These are phyloP conservation scores for Stephania cephalantha DNA, from an alignment of 164 flowering plant genomes.

Conservation along the genomic window DNA sequence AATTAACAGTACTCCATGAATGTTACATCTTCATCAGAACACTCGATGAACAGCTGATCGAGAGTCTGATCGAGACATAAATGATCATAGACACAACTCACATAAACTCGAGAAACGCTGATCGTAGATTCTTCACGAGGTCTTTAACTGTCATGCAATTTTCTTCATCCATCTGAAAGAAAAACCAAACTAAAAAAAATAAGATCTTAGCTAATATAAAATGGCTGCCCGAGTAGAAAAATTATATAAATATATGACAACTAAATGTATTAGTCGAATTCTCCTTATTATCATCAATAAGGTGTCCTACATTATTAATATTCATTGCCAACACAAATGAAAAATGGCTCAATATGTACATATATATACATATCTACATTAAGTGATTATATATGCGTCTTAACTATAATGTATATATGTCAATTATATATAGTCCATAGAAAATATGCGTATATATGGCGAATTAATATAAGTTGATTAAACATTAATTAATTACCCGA, in stretches of 20 bases:
- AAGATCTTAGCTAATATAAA: neutral
- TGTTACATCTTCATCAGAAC: no score
- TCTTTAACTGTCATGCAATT: conserved; percentile 38
- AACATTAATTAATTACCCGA: conserved; percentile 27
- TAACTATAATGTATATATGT: no score
- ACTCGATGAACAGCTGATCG: neutral
- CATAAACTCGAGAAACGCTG: conserved; percentile 30
- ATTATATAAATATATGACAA: neutral
- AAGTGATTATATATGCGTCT: no score
- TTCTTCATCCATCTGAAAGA: conserved; percentile 43
- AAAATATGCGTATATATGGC: no score
- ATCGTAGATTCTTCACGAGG: conserved; percentile 34
- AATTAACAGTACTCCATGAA: no score
- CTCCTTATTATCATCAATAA: neutral
- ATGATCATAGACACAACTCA: conserved; percentile 14
- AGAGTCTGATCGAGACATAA: neutral
- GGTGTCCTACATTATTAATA: no score
- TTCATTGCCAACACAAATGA: no score
- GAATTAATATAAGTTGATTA: neutral
- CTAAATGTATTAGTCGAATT: neutral
- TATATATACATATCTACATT: no score
- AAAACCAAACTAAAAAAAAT: neutral
- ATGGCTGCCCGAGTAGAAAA: no score
- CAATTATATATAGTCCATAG: no score
- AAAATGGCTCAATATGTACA: no score